phyloP scores from a whole-genome alignment of 2,329 filamentous ascomycete species.

The Clarireedia sp. region DNA sequence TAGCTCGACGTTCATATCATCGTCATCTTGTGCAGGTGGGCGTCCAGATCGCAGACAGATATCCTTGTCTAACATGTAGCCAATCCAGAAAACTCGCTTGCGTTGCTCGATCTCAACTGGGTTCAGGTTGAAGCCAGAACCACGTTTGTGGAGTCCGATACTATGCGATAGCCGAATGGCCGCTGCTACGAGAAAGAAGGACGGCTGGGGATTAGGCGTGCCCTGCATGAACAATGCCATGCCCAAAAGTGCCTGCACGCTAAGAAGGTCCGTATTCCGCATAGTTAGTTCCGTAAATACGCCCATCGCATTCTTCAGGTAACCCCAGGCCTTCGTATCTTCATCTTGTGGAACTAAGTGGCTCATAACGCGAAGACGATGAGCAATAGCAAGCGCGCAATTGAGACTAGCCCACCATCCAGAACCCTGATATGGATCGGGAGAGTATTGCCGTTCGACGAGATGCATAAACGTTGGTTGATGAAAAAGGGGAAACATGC shows the following conservation, averaged over 20 bases:
- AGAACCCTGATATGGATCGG: conserved; percentile 86
- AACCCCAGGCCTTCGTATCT: conserved; percentile 89
- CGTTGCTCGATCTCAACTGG: conserved; percentile 89
- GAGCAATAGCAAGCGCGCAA: conserved; percentile 84
- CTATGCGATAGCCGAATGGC: conserved; percentile 87
- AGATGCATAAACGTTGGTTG: conserved; percentile 98
- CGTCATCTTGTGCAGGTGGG: conserved; percentile 65
- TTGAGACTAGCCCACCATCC: conserved; percentile 99
- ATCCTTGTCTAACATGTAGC: conserved; percentile 66
- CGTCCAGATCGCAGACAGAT: conserved; percentile 65
- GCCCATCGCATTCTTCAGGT: conserved; percentile 93
- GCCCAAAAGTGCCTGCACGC: conserved; percentile 85
- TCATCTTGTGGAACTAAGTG: conserved; percentile 85
- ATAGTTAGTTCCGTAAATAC: conserved; percentile 89
- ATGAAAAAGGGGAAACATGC: conserved; percentile 95
- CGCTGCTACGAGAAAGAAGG: conserved; percentile 82
- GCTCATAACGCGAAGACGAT: conserved; percentile 89
- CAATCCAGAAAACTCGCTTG: conserved; percentile 71
- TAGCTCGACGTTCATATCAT: conserved; percentile 92
- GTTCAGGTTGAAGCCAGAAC: conserved; percentile 87
- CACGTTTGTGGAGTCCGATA: conserved; percentile 90
- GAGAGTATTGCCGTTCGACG: conserved; percentile 86
- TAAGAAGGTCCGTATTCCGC: conserved; percentile 90
- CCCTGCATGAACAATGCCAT: conserved; percentile 95
- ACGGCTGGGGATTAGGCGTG: conserved; percentile 91